Conservation (phyloP, 2,329 filamentous ascomycete genomes). For the Ascochyta fabae region DNA sequence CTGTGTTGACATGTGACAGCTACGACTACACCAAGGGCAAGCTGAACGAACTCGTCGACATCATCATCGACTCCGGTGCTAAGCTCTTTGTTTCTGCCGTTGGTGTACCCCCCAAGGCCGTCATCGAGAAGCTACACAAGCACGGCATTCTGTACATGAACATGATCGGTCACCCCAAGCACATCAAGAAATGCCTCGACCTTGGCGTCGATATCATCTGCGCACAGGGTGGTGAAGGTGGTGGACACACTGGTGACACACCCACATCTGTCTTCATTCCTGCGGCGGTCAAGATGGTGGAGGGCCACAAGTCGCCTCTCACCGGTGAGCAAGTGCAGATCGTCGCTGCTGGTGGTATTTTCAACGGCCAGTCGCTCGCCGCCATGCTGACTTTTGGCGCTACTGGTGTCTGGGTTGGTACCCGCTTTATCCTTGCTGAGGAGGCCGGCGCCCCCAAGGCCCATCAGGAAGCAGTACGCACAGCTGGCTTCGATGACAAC, state of each 20-base stretch:
- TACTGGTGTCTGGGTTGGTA: conserved; percentile 93
- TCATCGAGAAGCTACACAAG: conserved; percentile 90
- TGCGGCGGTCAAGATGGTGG: conserved; percentile 81
- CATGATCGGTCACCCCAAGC: conserved; percentile 99
- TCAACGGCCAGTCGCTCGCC: conserved; percentile 88
- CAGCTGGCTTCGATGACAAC: conserved; percentile 92
- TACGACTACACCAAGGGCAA: conserved; percentile 99
- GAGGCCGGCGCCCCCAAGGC: conserved; percentile 92
- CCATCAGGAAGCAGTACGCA: conserved; percentile 94
- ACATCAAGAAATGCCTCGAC: conserved; percentile 94
- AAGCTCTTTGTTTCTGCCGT: conserved; percentile 97
- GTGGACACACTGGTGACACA: conserved; percentile 93
- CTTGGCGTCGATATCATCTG: conserved; percentile 93
- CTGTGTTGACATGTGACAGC: conserved; percentile 58
- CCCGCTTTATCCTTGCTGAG: conserved; percentile 89
- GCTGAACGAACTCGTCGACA: conserved; percentile 85
- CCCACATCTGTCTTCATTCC: conserved; percentile 93
- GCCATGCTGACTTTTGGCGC: conserved; percentile 93
- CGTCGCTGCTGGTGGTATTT: conserved; percentile 91
- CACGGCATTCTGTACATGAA: conserved; percentile 96
- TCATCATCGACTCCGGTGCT: conserved; percentile 89
- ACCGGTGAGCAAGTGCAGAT: conserved; percentile 89
- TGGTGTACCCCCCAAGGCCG: conserved; percentile 85
- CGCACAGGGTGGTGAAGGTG: conserved; percentile 96
- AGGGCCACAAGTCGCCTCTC: conserved; percentile 82